Conservation (phyloP, 768 basidiomycete genomes). For the Boletus sensibilis region DNA sequence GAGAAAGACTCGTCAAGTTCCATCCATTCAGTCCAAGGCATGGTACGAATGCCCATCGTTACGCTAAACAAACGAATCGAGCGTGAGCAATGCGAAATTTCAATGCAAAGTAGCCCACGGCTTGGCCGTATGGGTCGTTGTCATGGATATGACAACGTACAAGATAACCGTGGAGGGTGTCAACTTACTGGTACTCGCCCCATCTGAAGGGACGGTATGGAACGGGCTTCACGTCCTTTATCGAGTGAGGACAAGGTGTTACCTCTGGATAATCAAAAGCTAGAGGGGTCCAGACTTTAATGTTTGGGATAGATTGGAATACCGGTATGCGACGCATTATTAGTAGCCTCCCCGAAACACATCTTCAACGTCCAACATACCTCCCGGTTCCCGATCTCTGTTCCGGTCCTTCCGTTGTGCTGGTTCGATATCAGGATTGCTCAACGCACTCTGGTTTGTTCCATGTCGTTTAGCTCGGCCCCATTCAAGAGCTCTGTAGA, state of each 20-base stretch:
- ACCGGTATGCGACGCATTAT: neutral
- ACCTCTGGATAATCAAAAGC: constrained; percentile 54
- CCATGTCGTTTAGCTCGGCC: neutral
- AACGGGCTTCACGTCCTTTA: constrained; percentile 52
- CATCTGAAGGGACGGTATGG: constrained; percentile 70
- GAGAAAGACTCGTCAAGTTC: constrained; percentile 66
- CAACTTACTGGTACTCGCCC: constrained; percentile 66
- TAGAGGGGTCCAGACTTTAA: constrained; percentile 53
- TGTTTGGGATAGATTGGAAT: neutral
- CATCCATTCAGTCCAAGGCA: constrained; percentile 76
- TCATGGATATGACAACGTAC: too few species aligned
- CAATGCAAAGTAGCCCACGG: neutral
- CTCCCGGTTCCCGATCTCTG: constrained; percentile 26
- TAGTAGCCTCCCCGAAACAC: neutral
- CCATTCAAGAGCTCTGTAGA: constrained; percentile 15
- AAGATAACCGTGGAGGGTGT: neutral
- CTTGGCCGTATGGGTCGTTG: neutral
- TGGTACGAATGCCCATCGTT: constrained; percentile 70
- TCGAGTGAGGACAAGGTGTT: constrained; percentile 38
- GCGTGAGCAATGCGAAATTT: neutral
- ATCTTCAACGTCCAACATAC: constrained; percentile 12
- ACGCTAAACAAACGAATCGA: constrained; percentile 39
- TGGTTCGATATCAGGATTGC: neutral
- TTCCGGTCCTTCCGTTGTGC: constrained; percentile 12
- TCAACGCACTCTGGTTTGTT: neutral